A percentile compares a stretch with the other conserved stretches of the same genome.
Conservation (phyloP, 2,329 filamentous ascomycete species). For the Cadophora luteo-olivacea region DNA sequence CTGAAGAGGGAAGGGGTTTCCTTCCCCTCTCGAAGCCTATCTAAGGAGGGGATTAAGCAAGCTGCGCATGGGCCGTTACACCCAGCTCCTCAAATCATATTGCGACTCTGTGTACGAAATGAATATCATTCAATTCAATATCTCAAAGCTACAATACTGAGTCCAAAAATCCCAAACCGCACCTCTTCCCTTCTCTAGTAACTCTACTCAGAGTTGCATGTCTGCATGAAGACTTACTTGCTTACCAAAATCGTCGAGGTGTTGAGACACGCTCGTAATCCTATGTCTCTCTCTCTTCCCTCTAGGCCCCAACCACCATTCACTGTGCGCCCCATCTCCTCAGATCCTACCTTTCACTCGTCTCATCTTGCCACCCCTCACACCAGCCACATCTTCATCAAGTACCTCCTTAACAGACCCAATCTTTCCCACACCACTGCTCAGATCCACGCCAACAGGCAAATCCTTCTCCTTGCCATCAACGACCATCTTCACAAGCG, state of each 20-base stretch:
- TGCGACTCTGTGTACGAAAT: not conserved
- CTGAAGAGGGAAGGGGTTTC: too few relatives aligned
- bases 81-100: too few relatives aligned
- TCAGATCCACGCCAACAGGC: conserved; percentile 13
- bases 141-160: not conserved
- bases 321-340: not conserved
- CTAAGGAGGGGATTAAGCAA: too few relatives aligned
- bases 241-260: conserved; percentile 11
- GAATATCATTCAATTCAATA: not conserved
- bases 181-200: not conserved
- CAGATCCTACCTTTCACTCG: not conserved
- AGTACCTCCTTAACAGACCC: not conserved
- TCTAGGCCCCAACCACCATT: not conserved
- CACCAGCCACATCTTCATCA: not conserved
- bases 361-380: not conserved
- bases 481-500: conserved; percentile 18
- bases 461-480: conserved; percentile 17
- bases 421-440: not conserved
- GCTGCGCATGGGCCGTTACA: too few relatives aligned
- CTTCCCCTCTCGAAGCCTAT: too few relatives aligned
- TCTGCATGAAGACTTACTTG: not conserved
- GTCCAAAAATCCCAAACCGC: not conserved
- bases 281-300: not conserved
- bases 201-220: conserved; percentile 12
- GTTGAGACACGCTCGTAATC: not conserved